Evolutionary conservation across 2,329 filamentous ascomycete species (phyloP).

Genomic region (Ceratocystis smalleyi): DNA sequence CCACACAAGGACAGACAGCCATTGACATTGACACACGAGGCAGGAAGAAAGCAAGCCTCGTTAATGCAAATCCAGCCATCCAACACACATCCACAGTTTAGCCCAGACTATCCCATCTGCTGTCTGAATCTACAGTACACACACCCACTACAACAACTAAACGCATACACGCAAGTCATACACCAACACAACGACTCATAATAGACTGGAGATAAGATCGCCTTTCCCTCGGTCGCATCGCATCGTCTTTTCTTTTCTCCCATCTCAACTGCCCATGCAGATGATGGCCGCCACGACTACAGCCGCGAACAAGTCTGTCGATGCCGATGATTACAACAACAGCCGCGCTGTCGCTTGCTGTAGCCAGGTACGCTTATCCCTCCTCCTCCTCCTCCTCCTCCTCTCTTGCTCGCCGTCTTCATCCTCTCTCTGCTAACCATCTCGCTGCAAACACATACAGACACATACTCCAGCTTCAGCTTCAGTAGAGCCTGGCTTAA

Average conservation of each 20-base stretch:
- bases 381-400: background rate
- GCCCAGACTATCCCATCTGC: too few species aligned
- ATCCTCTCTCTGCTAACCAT: background rate
- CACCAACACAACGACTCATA: too few species aligned
- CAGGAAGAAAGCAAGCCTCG: too few species aligned
- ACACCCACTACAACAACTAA: too few species aligned
- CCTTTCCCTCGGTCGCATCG: slow-evolving; percentile 7
- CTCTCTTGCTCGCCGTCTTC: background rate
- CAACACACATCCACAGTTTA: too few species aligned
- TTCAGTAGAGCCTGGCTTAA: background rate
- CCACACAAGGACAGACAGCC: too few species aligned
- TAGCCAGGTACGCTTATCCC: slow-evolving; percentile 12
- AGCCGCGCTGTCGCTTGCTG: slow-evolving; percentile 12
- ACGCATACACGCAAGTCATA: too few species aligned
- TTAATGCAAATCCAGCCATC: too few species aligned
- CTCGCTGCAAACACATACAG: too few species aligned
- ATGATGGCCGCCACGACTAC: slow-evolving; percentile 14
- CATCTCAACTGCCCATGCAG: slow-evolving; percentile 6
- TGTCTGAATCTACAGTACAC: too few species aligned
- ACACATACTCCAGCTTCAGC: background rate
- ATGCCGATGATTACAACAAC: slow-evolving; percentile 3
- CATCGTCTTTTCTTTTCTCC: background rate
- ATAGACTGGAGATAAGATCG: background rate
- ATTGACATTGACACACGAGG: too few species aligned
- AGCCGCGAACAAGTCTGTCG: slow-evolving; percentile 16